A percentile compares a stretch with the other conserved stretches of the same genome.
Conservation (phyloP, 2,329 filamentous ascomycete species). For the Claviceps sp. region DNA sequence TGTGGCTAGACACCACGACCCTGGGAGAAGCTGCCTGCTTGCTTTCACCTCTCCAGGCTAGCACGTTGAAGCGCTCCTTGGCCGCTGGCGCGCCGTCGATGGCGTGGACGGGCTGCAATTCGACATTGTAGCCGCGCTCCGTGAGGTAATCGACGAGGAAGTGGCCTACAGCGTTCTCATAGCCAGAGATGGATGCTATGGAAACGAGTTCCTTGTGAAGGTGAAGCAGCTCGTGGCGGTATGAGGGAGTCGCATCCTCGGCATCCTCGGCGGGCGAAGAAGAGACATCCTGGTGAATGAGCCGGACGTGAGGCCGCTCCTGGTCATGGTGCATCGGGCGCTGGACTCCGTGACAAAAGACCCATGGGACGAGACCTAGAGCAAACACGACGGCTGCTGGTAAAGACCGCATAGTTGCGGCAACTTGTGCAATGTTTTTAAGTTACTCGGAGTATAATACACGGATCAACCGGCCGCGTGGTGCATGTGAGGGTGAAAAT, state of each 20-base stretch:
- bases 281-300: not conserved
- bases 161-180: constrained; percentile 54
- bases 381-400: constrained; percentile 2
- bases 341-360: constrained; percentile 4
- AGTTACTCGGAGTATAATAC: not conserved
- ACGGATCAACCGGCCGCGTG: not conserved
- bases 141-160: constrained; percentile 57
- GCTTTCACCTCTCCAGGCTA: constrained; percentile 47
- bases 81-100: constrained; percentile 16
- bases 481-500: too few species aligned
- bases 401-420: constrained; percentile 1
- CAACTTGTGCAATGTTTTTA: not conserved
- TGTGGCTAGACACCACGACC: constrained; percentile 65
- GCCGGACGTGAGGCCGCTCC: not conserved
- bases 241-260: constrained; percentile 16
- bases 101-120: constrained; percentile 27
- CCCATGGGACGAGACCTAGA: constrained; percentile 5
- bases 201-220: constrained; percentile 66
- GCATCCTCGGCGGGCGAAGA: not conserved
- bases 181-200: constrained; percentile 56
- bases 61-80: constrained; percentile 50
- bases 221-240: constrained; percentile 44
- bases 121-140: constrained; percentile 27
- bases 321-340: constrained; percentile 1
- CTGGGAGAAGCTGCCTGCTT: constrained; percentile 34